phyloP scores from a whole-genome alignment of 768 basidiomycete genomes.

The Pseudohyphozyma bogoriensis region DNA sequence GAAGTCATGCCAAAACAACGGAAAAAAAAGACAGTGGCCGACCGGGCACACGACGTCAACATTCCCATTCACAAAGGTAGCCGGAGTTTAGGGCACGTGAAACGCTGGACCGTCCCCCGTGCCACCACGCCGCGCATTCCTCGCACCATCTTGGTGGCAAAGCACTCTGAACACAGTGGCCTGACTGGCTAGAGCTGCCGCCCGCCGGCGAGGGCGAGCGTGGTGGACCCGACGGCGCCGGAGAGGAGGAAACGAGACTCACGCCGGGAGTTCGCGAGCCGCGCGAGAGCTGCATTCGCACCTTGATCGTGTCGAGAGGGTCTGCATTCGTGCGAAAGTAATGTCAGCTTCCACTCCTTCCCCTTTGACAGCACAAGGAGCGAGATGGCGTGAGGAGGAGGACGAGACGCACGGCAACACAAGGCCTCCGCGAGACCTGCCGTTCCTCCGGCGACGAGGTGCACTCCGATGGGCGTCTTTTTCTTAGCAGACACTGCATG shows the following conservation, averaged over 20 bases:
- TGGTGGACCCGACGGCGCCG: not conserved
- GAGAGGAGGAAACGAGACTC: constrained; percentile 38
- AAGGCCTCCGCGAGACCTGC: constrained; percentile 91
- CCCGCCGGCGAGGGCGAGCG: no score
- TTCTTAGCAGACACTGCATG: no score
- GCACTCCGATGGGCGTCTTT: constrained; percentile 45
- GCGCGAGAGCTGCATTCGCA: constrained; percentile 89
- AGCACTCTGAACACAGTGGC: no score
- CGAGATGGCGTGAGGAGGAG: not conserved
- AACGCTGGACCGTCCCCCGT: no score
- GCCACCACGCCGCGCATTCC: no score
- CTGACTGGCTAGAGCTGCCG: no score
- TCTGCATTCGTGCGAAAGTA: not conserved
- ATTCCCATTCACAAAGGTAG: no score
- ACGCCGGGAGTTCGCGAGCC: constrained; percentile 68
- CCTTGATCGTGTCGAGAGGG: constrained; percentile 84
- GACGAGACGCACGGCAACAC: constrained; percentile 23
- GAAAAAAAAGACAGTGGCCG: no score
- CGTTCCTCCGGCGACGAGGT: constrained; percentile 86
- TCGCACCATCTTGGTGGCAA: no score
- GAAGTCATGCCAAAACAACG: not conserved
- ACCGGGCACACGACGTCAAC: no score
- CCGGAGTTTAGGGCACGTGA: no score
- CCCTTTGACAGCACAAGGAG: not conserved
- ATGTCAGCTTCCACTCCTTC: constrained; percentile 12